Conservation (phyloP, 1,284 basidiomycete genomes). For the Taiwanofungus camphoratus region DNA sequence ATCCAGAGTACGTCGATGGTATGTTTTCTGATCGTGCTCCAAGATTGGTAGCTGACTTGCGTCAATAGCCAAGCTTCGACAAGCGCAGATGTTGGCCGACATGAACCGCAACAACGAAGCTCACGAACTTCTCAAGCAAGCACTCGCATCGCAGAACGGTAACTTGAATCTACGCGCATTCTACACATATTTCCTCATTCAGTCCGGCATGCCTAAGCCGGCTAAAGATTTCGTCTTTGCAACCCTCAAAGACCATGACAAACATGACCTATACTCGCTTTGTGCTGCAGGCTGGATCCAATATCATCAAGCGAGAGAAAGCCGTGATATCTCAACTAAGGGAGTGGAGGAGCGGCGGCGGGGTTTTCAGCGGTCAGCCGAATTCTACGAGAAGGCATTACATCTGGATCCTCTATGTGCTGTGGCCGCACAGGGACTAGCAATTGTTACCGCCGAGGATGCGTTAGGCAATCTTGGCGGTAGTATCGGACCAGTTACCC, state of each 20-base stretch:
- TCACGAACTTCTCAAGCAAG: constrained; percentile 84
- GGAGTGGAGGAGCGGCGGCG: constrained; percentile 69
- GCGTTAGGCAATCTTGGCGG: constrained; percentile 63
- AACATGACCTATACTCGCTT: constrained; percentile 85
- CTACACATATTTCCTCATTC: constrained; percentile 85
- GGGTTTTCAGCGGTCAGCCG: constrained; percentile 76
- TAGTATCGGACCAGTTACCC: constrained; percentile 35
- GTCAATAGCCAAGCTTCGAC: constrained; percentile 78
- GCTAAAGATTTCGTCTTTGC: constrained; percentile 84
- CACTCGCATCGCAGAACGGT: constrained; percentile 61
- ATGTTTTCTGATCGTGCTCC: constrained; percentile 24
- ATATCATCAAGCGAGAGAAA: constrained; percentile 82
- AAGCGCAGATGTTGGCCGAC: constrained; percentile 70
- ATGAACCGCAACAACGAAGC: constrained; percentile 73
- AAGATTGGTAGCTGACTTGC: constrained; percentile 5
- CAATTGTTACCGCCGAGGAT: constrained; percentile 89
- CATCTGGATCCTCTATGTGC: constrained; percentile 79
- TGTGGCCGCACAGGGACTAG: constrained; percentile 88
- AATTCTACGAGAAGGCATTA: constrained; percentile 88
- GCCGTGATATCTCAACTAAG: constrained; percentile 48
- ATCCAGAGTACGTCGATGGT: constrained; percentile 95
- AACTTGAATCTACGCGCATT: constrained; percentile 81
- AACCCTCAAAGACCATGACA: constrained; percentile 79
- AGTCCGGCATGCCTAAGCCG: constrained; percentile 60
- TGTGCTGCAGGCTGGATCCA: constrained; percentile 84